Percentiles rank a stretch among this genome's conserved stretches.
phyloP scores from a whole-genome alignment of 495 filamentous ascomycete genomes.

The Penicillium bovifimosum region DNA sequence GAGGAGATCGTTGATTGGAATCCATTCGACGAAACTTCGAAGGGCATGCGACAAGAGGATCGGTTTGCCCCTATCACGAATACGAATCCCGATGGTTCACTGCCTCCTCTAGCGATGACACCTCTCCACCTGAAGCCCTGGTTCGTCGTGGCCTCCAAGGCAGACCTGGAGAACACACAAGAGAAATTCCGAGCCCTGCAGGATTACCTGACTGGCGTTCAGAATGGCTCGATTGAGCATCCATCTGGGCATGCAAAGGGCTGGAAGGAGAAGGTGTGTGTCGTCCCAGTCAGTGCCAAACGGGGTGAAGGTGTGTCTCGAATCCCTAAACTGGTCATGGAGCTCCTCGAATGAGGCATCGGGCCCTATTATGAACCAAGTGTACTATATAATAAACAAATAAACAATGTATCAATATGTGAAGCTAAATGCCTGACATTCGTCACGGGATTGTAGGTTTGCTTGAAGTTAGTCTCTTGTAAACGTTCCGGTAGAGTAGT shows the following conservation, averaged over 20 bases:
- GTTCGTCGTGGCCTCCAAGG: constrained; percentile 96
- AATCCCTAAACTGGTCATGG: constrained; percentile 72
- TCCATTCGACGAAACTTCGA: constrained; percentile 21
- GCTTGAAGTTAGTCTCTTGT: too few relatives aligned
- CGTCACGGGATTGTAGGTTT: too few relatives aligned
- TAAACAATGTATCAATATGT: too few relatives aligned
- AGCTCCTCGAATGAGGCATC: constrained; percentile 53
- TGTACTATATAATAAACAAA: constrained; percentile 10
- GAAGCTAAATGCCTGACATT: too few relatives aligned
- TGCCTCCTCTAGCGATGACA: constrained; percentile 40
- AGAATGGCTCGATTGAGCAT: constrained; percentile 54
- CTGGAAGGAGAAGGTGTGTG: constrained; percentile 60
- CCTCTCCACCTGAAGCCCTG: constrained; percentile 85
- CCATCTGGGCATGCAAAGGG: constrained; percentile 62
- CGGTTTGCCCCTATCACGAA: constrained; percentile 15
- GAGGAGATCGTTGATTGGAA: constrained; percentile 29
- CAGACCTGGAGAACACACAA: constrained; percentile 73
- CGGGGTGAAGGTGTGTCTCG: constrained; percentile 72
- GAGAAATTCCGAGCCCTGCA: constrained; percentile 67
- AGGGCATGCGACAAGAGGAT: constrained; percentile 8
- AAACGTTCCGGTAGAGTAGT: too few relatives aligned
- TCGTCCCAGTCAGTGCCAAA: constrained; percentile 86
- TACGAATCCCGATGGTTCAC: constrained; percentile 10
- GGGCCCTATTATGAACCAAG: constrained; percentile 3
- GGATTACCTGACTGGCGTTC: constrained; percentile 59